Conservation (phyloP, 2,329 filamentous ascomycete species). For the Colletotrichum acutatum region DNA sequence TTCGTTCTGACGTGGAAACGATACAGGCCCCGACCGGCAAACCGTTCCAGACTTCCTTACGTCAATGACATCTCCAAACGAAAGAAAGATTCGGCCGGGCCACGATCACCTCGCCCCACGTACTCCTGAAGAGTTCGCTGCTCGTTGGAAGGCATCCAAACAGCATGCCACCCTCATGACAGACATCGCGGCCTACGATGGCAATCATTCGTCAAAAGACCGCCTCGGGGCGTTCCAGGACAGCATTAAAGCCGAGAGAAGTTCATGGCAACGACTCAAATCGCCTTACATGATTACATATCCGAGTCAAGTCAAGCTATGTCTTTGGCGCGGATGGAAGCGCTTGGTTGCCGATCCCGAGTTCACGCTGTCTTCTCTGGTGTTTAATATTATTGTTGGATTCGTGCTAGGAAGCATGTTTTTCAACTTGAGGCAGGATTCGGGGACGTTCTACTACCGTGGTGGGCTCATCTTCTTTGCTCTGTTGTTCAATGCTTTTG, state of each 20-base stretch:
- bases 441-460: constrained; percentile 65
- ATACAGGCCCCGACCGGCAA: constrained; percentile 49
- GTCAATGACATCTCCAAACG: constrained; percentile 72
- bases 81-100: constrained; percentile 69
- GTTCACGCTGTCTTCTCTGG: constrained; percentile 73
- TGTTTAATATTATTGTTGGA: constrained; percentile 43
- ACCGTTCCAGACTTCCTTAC: constrained; percentile 81
- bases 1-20: background rate
- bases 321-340: constrained; percentile 73
- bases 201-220: constrained; percentile 12
- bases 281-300: constrained; percentile 74
- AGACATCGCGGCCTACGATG: constrained; percentile 17
- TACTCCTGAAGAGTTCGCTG: constrained; percentile 65
- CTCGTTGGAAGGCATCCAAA: constrained; percentile 28
- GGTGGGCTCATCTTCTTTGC: constrained; percentile 43
- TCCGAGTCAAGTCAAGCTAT: constrained; percentile 67
- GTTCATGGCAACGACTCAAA: constrained; percentile 67
- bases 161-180: constrained; percentile 3
- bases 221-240: constrained; percentile 32
- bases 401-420: constrained; percentile 76
- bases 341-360: constrained; percentile 72
- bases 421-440: constrained; percentile 65
- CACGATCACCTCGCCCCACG: constrained; percentile 63
- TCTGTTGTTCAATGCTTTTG: constrained; percentile 47
- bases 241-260: constrained; percentile 42